phyloP scores from a whole-genome alignment of 495 filamentous ascomycete genomes.

The Podospora didyma region DNA sequence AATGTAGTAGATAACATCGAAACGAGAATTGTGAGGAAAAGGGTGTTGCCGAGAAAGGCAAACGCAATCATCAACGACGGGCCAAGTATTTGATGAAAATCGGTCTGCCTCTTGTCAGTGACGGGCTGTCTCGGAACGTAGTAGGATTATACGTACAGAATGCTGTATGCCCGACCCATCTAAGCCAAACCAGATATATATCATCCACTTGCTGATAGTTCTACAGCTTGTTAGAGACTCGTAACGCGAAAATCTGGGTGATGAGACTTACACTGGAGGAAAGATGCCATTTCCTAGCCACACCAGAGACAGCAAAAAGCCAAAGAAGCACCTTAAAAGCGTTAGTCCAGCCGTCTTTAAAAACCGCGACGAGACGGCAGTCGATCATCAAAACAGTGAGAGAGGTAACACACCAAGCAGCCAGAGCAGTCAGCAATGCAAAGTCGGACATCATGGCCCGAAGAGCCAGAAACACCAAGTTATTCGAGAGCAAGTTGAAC shows the following conservation, averaged over 20 bases:
- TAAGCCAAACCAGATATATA: slow-evolving; percentile 77
- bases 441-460: slow-evolving; percentile 75
- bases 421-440: slow-evolving; percentile 57
- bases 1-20: slow-evolving; percentile 74
- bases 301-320: slow-evolving; percentile 65
- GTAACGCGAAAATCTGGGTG: neutral
- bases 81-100: slow-evolving; percentile 64
- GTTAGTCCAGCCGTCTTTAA: no score
- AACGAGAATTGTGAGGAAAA: slow-evolving; percentile 72
- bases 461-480: slow-evolving; percentile 67
- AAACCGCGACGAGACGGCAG: no score
- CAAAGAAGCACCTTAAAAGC: slow-evolving; percentile 52
- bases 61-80: slow-evolving; percentile 68
- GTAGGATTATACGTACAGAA: slow-evolving; percentile 36
- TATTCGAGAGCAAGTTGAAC: slow-evolving; percentile 70
- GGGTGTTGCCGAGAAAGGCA: slow-evolving; percentile 69
- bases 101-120: slow-evolving; percentile 27
- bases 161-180: slow-evolving; percentile 67
- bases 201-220: slow-evolving; percentile 74
- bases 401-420: slow-evolving; percentile 48
- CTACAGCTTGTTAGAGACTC: slow-evolving; percentile 27
- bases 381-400: no score
- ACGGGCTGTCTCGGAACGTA: neutral
- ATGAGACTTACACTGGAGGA: slow-evolving; percentile 29
- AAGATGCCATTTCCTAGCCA: slow-evolving; percentile 58